phyloP scores from a whole-genome alignment of 2,329 filamentous ascomycete species.

The Davidsoniella eucalypti region DNA sequence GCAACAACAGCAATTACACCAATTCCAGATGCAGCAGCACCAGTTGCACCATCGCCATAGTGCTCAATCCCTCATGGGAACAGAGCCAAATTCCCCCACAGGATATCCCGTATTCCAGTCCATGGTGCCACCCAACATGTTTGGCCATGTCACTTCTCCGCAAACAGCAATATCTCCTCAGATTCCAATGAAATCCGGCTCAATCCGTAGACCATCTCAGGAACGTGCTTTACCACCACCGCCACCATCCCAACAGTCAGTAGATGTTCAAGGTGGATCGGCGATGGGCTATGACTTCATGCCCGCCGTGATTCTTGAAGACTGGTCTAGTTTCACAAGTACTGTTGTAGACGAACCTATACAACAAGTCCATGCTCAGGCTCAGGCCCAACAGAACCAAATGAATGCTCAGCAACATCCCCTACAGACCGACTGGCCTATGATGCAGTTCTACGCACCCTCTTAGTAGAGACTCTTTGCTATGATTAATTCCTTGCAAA shows the following conservation, averaged over 20 bases:
- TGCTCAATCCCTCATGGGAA: conserved; percentile 15
- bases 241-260: conserved; percentile 7
- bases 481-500: not conserved
- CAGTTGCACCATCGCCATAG: conserved; percentile 8
- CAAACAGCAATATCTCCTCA: conserved; percentile 16
- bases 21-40: conserved; percentile 15
- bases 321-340: conserved; percentile 25
- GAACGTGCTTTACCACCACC: conserved; percentile 23
- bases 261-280: not conserved
- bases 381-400: conserved; percentile 5
- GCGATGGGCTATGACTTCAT: conserved; percentile 30
- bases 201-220: conserved; percentile 16
- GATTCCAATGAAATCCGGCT: conserved; percentile 18
- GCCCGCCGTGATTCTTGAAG: conserved; percentile 24
- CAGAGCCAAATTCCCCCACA: conserved; percentile 15
- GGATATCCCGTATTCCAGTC: conserved; percentile 21
- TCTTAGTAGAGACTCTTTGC: not conserved
- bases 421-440: conserved; percentile 16
- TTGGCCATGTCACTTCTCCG: conserved; percentile 9
- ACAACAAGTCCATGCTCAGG: not conserved
- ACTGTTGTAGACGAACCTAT: conserved; percentile 20
- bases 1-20: conserved; percentile 18
- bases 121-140: conserved; percentile 16
- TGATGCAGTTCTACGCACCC: conserved; percentile 15
- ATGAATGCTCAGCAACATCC: conserved; percentile 11